These are phyloP conservation scores for Claviceps sorghi DNA, from an alignment of 2,329 filamentous ascomycete species.

Conservation along the genomic window DNA sequence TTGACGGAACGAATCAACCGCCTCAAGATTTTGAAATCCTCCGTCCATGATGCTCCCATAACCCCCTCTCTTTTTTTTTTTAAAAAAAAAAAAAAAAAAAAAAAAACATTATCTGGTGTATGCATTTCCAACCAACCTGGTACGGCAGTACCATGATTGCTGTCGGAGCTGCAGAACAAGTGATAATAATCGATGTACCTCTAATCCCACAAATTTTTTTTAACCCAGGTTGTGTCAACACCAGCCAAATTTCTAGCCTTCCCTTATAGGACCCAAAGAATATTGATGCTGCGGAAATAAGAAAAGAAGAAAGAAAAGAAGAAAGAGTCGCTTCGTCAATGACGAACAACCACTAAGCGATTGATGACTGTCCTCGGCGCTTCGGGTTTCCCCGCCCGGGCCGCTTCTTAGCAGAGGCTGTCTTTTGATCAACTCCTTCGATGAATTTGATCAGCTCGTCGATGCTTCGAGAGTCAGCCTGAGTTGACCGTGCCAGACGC, in stretches of 20 bases:
- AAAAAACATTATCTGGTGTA: no score
- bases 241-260: neutral
- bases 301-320: neutral
- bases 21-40: neutral
- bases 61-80: neutral
- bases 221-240: neutral
- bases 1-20: neutral
- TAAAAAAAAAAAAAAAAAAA: no score
- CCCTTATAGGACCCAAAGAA: neutral
- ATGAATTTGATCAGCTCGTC: slow-evolving; percentile 93
- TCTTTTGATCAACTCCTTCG: slow-evolving; percentile 52
- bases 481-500: slow-evolving; percentile 15
- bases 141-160: neutral
- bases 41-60: neutral
- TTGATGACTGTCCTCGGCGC: slow-evolving; percentile 25
- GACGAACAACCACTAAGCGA: neutral
- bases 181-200: neutral
- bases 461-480: slow-evolving; percentile 66
- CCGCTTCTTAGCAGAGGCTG: slow-evolving; percentile 41
- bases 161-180: neutral
- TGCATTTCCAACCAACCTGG: neutral
- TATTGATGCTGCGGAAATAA: neutral
- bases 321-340: neutral
- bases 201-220: neutral
- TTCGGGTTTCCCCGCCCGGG: slow-evolving; percentile 41